These are phyloP conservation scores for Phaeosphaeria sp. DNA, from an alignment of 2,329 filamentous ascomycete species.

Conservation along the genomic window DNA sequence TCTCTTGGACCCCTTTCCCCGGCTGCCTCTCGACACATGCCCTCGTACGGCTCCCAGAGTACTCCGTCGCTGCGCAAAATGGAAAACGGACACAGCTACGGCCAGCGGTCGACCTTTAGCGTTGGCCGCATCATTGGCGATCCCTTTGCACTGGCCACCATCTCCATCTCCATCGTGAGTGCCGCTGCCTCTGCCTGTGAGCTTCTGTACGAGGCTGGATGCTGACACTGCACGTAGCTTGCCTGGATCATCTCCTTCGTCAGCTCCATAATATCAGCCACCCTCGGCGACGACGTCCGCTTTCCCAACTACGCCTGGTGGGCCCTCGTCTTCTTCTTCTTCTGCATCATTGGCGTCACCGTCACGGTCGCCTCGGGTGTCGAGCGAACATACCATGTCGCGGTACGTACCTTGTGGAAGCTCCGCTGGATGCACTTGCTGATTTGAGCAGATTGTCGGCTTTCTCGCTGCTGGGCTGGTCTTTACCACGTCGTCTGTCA, in stretches of 20 bases:
- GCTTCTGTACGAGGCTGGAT: conserved; percentile 12
- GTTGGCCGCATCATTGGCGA: conserved; percentile 92
- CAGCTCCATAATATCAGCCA: conserved; percentile 76
- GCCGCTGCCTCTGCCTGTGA: conserved; percentile 3
- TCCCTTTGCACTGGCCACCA: conserved; percentile 91
- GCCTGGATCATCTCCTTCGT: conserved; percentile 96
- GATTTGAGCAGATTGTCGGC: conserved; percentile 70
- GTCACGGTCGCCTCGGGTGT: conserved; percentile 85
- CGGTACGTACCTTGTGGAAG: conserved; percentile 56
- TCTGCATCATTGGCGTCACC: conserved; percentile 79
- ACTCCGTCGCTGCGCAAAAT: conserved; percentile 82
- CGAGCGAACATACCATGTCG: conserved; percentile 87
- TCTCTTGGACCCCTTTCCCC: conserved; percentile 1
- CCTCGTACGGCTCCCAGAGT: conserved; percentile 73
- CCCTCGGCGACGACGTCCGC: conserved; percentile 46
- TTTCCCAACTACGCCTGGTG: conserved; percentile 95
- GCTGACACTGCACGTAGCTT: conserved; percentile 63
- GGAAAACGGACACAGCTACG: conserved; percentile 67
- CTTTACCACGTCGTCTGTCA: conserved; percentile 84
- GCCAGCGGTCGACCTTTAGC: conserved; percentile 64
- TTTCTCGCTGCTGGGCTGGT: conserved; percentile 85
- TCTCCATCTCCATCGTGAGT: conserved; percentile 89
- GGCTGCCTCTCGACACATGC: conserved; percentile 69
- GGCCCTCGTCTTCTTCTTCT: conserved; percentile 84
- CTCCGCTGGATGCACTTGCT: conserved; percentile 19